Percentiles rank a stretch among this genome's conserved stretches.
These are phyloP conservation scores for Protea cynaroides DNA, from an alignment of 164 flowering plant species.

Conservation along the genomic window DNA sequence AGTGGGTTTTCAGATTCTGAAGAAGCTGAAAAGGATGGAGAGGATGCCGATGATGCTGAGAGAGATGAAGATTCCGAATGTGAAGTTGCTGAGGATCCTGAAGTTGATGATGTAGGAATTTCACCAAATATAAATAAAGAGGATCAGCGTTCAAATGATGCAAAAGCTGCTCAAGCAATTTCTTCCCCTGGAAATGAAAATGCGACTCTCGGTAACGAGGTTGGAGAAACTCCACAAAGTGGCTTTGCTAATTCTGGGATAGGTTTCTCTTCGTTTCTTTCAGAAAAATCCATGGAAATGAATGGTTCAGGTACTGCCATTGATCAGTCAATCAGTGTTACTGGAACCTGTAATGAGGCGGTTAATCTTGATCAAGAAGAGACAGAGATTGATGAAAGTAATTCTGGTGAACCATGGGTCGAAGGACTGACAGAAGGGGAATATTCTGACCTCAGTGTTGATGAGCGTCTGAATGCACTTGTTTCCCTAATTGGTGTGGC, in stretches of 20 bases:
- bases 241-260: conserved; percentile 24
- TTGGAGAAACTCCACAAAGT: conserved; percentile 21
- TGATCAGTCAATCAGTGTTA: conserved; percentile 23
- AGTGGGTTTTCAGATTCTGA: conserved; percentile 58
- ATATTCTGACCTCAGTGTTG: conserved; percentile 73
- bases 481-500: conserved; percentile 84
- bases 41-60: conserved; percentile 55
- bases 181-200: conserved; percentile 26
- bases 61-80: conserved; percentile 80
- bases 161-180: conserved; percentile 8
- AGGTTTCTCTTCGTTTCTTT: conserved; percentile 21
- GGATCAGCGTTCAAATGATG: conserved; percentile 14
- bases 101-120: conserved; percentile 50
- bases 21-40: conserved; percentile 47
- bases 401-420: conserved; percentile 79
- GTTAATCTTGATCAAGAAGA: conserved; percentile 36
- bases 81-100: conserved; percentile 74
- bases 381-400: conserved; percentile 66
- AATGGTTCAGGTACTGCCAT: conserved; percentile 19
- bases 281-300: conserved; percentile 26
- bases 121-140: conserved; percentile 22
- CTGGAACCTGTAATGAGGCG: conserved; percentile 17
- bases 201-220: conserved; percentile 18
- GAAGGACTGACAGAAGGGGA: conserved; percentile 84
- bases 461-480: conserved; percentile 88